Base-by-base conservation (phyloP, 83 land plant genomes). In the Thuja plicata region DNA sequence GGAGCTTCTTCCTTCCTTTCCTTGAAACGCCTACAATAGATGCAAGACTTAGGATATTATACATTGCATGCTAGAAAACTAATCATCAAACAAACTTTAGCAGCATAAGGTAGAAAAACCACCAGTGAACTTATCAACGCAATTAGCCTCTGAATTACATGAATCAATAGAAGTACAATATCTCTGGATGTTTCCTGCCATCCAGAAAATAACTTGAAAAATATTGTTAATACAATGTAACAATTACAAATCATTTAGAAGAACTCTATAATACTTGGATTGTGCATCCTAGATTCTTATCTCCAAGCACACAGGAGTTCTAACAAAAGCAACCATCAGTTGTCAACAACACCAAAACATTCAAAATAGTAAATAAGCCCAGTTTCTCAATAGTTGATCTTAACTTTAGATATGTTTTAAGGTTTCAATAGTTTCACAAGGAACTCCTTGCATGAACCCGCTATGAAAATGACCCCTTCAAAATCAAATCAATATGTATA, bases 1-100 rank as follows among this genome's bases (percentile, higher is more conserved):
- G 88, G 86, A 89, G 86, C 94, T 50, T 90, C 96, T 80, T 97
- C 96, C 89, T 94, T 96, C 91, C 94, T 95, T n/a, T 96, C 99
- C 84, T 92, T 94, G 40, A 89, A 92, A 83, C 94, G 92, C 85
- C 99, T 97, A 94, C 90, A 91, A 40, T 79, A 89, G 38, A 32
- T 6, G 15, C 5, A 34, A 13, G 21, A 52, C 37, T 50, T 84
- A 3, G 32, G 86, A 16, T 84, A 50, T 84, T 52, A 50, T 84
- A 52, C 24, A 15, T 84, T 50, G 24, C 19, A 50, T 32, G 45
- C n/a, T 16, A 50, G 54, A 54, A 85, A 40, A 60, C 45, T 32
- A 48, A 70, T 48, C 34, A 48, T 41, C 54, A 7, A 38, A 87
- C 89, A 87, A 30, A 21, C 87, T 40, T 82, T 38, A 62, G 16